These are phyloP conservation scores for Glebionis coronaria DNA, from an alignment of 129 eudicot species.

Conservation along the genomic window DNA sequence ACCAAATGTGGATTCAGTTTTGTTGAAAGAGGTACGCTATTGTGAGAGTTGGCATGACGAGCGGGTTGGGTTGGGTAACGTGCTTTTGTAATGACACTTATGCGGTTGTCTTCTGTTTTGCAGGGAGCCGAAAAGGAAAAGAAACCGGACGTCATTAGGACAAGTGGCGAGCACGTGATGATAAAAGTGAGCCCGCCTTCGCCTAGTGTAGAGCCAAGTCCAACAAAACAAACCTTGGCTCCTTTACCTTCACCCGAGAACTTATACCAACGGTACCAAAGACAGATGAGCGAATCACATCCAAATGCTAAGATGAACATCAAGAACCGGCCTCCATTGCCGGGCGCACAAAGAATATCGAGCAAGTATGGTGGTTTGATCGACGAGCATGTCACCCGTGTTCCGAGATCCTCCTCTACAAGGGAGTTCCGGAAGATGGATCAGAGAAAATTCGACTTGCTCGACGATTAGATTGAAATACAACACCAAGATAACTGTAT, in stretches of 20 bases:
- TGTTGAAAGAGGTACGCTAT: conserved; percentile 34
- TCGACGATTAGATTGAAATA: conserved; percentile 29
- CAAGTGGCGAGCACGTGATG: conserved; percentile 20
- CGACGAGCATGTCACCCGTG: conserved; percentile 31
- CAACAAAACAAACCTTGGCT: conserved; percentile 20
- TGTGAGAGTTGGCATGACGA: not conserved
- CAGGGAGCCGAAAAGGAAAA: conserved; percentile 32
- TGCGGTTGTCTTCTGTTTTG: conserved; percentile 8
- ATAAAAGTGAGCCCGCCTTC: conserved; percentile 35
- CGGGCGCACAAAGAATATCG: conserved; percentile 34
- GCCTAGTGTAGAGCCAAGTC: conserved; percentile 12
- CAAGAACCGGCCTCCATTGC: conserved; percentile 53
- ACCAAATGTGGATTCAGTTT: conserved; percentile 23
- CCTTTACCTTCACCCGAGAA: conserved; percentile 26
- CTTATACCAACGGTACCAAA: conserved; percentile 27
- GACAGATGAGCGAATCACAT: conserved; percentile 42
- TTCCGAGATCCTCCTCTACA: conserved; percentile 56
- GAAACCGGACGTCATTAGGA: conserved; percentile 14
- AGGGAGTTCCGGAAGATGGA: conserved; percentile 48
- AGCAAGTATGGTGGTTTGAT: conserved; percentile 23
- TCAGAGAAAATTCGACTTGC: conserved; percentile 26
- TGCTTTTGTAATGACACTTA: not conserved
- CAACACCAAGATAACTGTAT: conserved; percentile 17
- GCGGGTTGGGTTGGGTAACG: not conserved
- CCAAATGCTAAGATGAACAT: conserved; percentile 36